Evolutionary conservation across 768 basidiomycete genomes (phyloP).

Genomic region (Boletus reticulatus): DNA sequence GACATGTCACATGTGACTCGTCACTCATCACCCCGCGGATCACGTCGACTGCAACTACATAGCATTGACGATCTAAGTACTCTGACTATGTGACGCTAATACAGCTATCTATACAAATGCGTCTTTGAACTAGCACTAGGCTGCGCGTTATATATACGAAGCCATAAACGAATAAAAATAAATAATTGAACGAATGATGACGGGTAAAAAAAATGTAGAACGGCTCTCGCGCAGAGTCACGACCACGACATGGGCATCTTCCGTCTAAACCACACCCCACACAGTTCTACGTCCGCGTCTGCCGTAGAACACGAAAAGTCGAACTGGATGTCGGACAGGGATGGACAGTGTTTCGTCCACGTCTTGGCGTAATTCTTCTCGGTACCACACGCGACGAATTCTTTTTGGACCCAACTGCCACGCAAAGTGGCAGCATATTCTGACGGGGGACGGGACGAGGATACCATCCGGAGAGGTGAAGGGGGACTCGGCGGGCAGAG

Average conservation of each 20-base stretch:
- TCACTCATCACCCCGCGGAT: too few species aligned
- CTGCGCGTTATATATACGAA: not conserved
- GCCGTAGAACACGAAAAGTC: slow-evolving; percentile 27
- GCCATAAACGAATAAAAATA: not conserved
- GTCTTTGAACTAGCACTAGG: not conserved
- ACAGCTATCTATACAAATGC: slow-evolving; percentile 2
- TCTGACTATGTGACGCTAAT: not conserved
- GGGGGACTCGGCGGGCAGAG: slow-evolving; percentile 2
- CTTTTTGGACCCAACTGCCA: slow-evolving; percentile 11
- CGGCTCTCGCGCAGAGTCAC: not conserved
- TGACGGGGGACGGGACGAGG: not conserved
- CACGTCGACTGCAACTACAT: too few species aligned
- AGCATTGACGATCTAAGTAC: too few species aligned
- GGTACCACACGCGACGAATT: slow-evolving; percentile 27
- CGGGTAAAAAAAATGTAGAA: too few species aligned
- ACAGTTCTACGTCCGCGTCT: slow-evolving; percentile 28
- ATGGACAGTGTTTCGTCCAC: slow-evolving; percentile 30
- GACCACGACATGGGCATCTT: slow-evolving; percentile 9
- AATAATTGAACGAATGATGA: not conserved
- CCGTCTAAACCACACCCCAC: slow-evolving; percentile 32
- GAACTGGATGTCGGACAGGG: slow-evolving; percentile 28
- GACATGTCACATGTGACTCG: too few species aligned
- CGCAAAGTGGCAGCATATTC: not conserved
- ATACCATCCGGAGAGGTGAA: slow-evolving; percentile 1
- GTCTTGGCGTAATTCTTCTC: slow-evolving; percentile 27